Base-by-base conservation (phyloP, 2,329 filamentous ascomycete species). In the Mollisia scopiformis region DNA sequence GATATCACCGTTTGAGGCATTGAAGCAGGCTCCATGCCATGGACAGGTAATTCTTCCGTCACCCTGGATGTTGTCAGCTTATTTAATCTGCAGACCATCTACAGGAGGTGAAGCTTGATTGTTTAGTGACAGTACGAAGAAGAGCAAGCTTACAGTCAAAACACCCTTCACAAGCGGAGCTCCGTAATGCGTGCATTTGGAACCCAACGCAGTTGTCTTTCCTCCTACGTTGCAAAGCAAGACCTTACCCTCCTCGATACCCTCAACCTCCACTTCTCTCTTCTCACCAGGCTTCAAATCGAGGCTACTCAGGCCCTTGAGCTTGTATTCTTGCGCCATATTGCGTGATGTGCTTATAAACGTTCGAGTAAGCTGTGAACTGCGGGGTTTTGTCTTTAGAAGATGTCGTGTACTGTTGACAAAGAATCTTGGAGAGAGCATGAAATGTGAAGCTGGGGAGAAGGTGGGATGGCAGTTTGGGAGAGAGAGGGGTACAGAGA, bases 21-120 rank as follows among this genome's bases (percentile, higher is more conserved):
- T 95, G 79, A 97, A 99, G 81, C 95, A 99, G 59, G 95, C 95
- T 79, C 94, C 94, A 75, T 98, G 94, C 95, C 95, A 98, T 3
- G 94, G 93, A 75, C 95, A 99, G 6, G 92, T 97, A 64, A 99
- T 77, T 54, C 92, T 84, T 5, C 95, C 95, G 68, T 90, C 88
- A 2, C 86, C 55, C 47, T 47, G 11, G 23, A 35, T 10, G 3
- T 2, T 16, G n/a, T 47, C 23, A 47, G 21, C 43, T 47, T 13
- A 27, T 47, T 6, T 21, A 43, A 6, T 21, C 23, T 21, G 6
- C 25, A 46, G 35, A n/a, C 8, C 10, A 8, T 47, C 7, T 27
- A 13, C 13, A 14, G 23, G 6, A n/a, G 4, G 23, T 16, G 8
- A 14, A 47, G 43, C 43, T 47, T 27, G 23, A 10, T 47, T 25